Evolutionary conservation across 768 basidiomycete species (phyloP).

Genomic region (Hericium erinaceus): DNA sequence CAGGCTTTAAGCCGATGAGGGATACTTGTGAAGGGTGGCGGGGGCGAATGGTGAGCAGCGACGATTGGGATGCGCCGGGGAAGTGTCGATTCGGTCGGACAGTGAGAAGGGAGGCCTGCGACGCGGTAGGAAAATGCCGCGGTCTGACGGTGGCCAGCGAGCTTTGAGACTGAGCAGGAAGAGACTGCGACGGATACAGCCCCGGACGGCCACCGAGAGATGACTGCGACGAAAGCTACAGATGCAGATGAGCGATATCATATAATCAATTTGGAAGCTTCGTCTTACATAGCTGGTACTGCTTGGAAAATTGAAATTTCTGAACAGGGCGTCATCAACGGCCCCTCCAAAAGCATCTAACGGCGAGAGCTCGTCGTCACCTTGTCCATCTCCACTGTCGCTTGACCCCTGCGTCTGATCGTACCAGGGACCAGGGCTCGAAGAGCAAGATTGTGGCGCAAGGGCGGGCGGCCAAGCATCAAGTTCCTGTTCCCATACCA

Average conservation of each 20-base stretch:
- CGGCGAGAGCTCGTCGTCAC: not conserved
- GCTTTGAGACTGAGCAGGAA: not conserved
- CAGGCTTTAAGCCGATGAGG: not conserved
- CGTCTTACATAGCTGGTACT: constrained; percentile 1
- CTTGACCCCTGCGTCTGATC: not conserved
- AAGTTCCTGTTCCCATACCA: not conserved
- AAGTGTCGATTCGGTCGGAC: not conserved
- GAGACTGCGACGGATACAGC: not conserved
- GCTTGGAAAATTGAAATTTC: not conserved
- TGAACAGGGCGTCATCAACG: constrained; percentile 6
- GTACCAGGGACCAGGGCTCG: constrained; percentile 7
- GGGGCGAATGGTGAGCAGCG: not conserved
- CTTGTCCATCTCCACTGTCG: not conserved
- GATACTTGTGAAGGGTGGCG: not conserved
- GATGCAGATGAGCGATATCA: no score
- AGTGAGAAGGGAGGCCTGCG: not conserved
- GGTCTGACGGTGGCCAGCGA: not conserved
- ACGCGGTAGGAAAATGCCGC: not conserved
- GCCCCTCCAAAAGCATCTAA: not conserved
- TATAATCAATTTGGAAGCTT: not conserved
- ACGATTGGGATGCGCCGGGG: not conserved
- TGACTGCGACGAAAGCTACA: not conserved
- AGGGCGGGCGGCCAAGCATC: constrained; percentile 1
- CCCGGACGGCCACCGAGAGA: not conserved
- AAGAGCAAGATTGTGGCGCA: constrained; percentile 5